These are phyloP conservation scores for Claviceps purpurea DNA, from an alignment of 2,329 filamentous ascomycete species.

Conservation along the genomic window DNA sequence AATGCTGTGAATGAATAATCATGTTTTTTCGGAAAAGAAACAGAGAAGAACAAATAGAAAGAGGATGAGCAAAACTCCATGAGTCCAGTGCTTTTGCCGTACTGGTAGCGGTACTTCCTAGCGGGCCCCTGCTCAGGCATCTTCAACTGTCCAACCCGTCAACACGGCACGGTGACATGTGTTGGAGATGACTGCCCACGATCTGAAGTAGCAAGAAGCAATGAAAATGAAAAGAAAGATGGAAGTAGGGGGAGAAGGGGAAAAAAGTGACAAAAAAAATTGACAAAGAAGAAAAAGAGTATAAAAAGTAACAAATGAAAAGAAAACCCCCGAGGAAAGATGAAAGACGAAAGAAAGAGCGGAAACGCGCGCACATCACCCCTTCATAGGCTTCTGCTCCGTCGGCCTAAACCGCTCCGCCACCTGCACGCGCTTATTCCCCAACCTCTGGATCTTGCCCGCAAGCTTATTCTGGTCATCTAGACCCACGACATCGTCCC, in stretches of 20 bases:
- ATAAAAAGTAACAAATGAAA: neutral
- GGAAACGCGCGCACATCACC: neutral
- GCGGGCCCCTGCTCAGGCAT: too few species aligned
- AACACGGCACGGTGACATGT: too few species aligned
- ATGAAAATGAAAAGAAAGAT: neutral
- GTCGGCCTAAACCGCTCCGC: conserved; percentile 30
- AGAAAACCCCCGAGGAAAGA: neutral
- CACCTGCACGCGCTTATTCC: conserved; percentile 48
- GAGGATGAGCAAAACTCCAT: neutral
- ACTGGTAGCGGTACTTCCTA: too few species aligned
- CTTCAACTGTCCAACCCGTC: too few species aligned
- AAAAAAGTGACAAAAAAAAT: neutral
- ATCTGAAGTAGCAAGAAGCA: neutral
- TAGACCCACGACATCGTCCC: conserved; percentile 69
- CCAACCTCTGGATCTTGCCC: conserved; percentile 59
- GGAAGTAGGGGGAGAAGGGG: neutral
- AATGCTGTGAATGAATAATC: too few species aligned
- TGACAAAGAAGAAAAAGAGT: neutral
- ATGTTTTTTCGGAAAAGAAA: neutral
- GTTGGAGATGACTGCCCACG: too few species aligned
- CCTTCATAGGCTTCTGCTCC: conserved; percentile 1
- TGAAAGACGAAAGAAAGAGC: neutral
- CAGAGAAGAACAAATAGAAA: neutral
- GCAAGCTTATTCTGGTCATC: conserved; percentile 53
- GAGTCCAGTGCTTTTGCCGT: too few species aligned